phyloP scores from a whole-genome alignment of 805 yeast genomes.

The Suhomyces canberraensis region DNA sequence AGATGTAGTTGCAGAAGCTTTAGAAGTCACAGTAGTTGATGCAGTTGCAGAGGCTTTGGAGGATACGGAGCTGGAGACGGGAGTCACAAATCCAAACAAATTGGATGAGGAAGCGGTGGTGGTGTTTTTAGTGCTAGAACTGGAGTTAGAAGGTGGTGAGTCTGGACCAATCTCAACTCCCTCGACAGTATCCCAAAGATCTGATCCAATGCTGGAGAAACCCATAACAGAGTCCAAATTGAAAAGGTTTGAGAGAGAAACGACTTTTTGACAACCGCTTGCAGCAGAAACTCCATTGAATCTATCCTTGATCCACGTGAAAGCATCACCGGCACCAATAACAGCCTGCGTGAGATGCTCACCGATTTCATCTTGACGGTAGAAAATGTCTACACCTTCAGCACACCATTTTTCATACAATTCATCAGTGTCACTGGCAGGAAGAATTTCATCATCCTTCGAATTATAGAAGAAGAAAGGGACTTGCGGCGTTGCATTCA shows the following conservation, averaged over 20 bases:
- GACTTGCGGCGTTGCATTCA: constrained; percentile 7
- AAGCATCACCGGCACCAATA: constrained; percentile 14
- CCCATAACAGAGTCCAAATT: background rate
- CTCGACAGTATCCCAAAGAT: background rate
- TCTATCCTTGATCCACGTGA: constrained; percentile 16
- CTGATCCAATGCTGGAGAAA: background rate
- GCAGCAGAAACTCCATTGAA: constrained; percentile 2
- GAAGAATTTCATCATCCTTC: constrained; percentile 9
- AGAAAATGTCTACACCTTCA: background rate
- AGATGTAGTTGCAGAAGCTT: background rate
- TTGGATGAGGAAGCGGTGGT: background rate
- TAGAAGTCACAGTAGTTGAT: background rate
- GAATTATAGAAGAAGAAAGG: constrained; percentile 12
- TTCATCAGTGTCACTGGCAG: constrained; percentile 7
- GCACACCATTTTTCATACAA: constrained; percentile 26
- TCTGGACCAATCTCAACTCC: background rate
- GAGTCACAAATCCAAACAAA: no score
- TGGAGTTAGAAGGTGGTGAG: background rate
- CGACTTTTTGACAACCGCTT: background rate
- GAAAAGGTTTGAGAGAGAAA: background rate
- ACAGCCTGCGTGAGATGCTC: constrained; percentile 24
- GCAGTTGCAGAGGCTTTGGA: background rate
- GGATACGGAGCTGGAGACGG: background rate
- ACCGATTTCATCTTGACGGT: constrained; percentile 12
- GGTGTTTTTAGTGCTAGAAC: background rate